These are phyloP conservation scores for Fusarium secorum DNA, from an alignment of 2,329 filamentous ascomycete genomes.

Conservation along the genomic window DNA sequence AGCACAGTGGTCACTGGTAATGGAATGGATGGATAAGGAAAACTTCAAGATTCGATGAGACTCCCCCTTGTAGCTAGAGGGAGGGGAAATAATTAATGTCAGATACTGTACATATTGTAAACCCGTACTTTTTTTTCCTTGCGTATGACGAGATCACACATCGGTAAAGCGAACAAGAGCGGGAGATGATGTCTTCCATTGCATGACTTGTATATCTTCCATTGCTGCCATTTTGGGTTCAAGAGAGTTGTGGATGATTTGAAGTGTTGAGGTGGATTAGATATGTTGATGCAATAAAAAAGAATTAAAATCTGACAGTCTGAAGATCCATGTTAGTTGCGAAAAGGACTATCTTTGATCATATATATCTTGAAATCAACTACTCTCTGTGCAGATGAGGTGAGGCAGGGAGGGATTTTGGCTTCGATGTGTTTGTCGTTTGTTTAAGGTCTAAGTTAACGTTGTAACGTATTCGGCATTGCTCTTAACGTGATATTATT, in stretches of 20 bases:
- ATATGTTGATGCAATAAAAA: conserved; percentile 1
- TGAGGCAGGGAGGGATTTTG: not conserved
- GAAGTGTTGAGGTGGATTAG: conserved; percentile 10
- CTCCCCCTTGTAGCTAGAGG: conserved; percentile 18
- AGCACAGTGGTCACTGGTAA: not conserved
- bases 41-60: conserved; percentile 21
- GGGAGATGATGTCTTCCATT: conserved; percentile 11
- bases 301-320: not conserved
- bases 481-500: not conserved
- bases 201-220: conserved; percentile 15
- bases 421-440: not conserved
- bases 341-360: not conserved
- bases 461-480: not conserved
- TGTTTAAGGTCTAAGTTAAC: not conserved
- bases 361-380: not conserved
- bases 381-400: not conserved
- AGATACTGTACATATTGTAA: conserved; percentile 45
- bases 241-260: conserved; percentile 14
- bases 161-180: conserved; percentile 25
- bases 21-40: conserved; percentile 14
- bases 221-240: not conserved
- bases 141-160: conserved; percentile 29
- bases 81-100: conserved; percentile 41
- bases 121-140: conserved; percentile 32
- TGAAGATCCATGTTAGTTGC: not conserved